Evolutionary conservation across 108 stramenopile species (phyloP).

Genomic region (Nitzschia palea): DNA sequence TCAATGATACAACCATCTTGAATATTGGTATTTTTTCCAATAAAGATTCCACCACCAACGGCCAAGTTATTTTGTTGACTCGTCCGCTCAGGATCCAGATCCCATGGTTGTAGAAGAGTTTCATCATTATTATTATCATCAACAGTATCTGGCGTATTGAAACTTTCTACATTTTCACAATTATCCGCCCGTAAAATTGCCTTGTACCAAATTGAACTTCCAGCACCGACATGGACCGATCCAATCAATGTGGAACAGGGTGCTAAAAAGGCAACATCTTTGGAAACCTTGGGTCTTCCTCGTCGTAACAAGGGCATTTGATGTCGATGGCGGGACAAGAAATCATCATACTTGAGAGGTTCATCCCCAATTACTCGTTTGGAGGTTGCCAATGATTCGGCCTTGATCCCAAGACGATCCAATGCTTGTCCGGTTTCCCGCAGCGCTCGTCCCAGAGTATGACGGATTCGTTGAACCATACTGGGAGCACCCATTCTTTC

Average conservation of each 20-base stretch:
- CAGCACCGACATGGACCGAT: conserved; percentile 62
- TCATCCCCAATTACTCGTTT: conserved; percentile 64
- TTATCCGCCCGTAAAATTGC: conserved; percentile 76
- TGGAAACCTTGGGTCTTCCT: conserved; percentile 65
- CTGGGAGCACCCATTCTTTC: conserved; percentile 41
- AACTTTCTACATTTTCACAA: conserved; percentile 59
- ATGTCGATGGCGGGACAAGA: conserved; percentile 72
- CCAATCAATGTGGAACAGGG: conserved; percentile 88
- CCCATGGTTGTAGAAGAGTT: conserved; percentile 27
- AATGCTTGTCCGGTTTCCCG: conserved; percentile 88
- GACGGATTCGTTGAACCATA: conserved; percentile 53
- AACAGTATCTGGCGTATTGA: conserved; percentile 13
- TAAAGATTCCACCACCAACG: conserved; percentile 76
- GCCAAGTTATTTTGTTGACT: conserved; percentile 2
- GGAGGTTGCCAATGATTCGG: conserved; percentile 50
- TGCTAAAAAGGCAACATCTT: conserved; percentile 74
- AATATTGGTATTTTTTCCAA: conserved; percentile 81
- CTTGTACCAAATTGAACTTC: conserved; percentile 83
- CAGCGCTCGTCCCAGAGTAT: conserved; percentile 73
- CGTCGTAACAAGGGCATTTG: conserved; percentile 68
- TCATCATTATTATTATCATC: conserved; percentile 17
- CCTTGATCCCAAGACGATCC: conserved; percentile 74
- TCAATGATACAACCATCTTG: conserved; percentile 87
- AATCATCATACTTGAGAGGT: conserved; percentile 74
- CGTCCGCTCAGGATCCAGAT: conserved; percentile 27